phyloP scores from a whole-genome alignment of 176 grass and related monocot genomes.

The Aegilops tauschii region DNA sequence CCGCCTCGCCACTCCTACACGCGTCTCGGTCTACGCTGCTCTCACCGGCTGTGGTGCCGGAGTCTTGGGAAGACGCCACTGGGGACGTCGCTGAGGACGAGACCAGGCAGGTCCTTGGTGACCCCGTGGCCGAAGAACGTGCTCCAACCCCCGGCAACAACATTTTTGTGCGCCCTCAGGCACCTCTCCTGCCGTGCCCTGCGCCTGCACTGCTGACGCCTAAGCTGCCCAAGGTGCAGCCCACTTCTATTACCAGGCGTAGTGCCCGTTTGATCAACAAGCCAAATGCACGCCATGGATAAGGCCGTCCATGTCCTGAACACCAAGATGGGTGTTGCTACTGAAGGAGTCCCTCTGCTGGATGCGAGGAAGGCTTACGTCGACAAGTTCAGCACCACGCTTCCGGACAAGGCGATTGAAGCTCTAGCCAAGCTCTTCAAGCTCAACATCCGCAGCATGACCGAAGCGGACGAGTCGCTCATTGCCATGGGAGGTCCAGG shows the following conservation, averaged over 20 bases:
- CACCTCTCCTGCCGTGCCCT: neutral
- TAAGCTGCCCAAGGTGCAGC: too few relatives aligned
- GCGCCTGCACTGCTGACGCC: neutral
- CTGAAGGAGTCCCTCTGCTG: neutral
- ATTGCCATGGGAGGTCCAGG: neutral
- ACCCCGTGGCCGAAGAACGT: neutral
- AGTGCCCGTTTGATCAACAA: neutral
- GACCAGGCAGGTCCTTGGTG: neutral
- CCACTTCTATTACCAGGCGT: too few relatives aligned
- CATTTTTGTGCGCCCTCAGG: neutral
- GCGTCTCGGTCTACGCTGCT: neutral
- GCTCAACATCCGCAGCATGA: too few relatives aligned
- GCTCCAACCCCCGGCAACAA: neutral
- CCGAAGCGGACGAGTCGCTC: too few relatives aligned
- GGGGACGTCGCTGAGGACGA: neutral
- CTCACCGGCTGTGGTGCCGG: neutral
- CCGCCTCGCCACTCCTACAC: too few relatives aligned
- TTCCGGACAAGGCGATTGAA: neutral
- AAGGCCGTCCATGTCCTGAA: neutral
- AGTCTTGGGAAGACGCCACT: neutral
- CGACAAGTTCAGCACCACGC: neutral
- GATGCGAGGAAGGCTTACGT: neutral
- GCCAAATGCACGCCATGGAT: too few relatives aligned
- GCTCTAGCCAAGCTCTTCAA: neutral
- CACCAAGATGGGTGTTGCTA: neutral